Evolutionary conservation across 805 yeast species (phyloP).

Genomic region (Priceomyces melissophilus): DNA sequence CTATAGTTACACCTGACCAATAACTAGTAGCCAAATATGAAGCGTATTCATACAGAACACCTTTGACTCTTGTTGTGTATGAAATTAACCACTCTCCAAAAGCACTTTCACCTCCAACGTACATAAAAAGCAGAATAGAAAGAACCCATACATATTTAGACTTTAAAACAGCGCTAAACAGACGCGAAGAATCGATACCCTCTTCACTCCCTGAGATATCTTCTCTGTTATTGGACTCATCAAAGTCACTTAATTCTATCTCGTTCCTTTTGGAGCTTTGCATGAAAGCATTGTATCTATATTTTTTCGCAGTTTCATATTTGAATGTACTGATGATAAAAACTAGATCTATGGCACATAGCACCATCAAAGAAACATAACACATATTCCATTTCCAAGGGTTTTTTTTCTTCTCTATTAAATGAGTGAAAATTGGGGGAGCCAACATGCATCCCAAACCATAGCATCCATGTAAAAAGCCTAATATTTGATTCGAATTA

Average conservation of each 20-base stretch:
- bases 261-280: slow-evolving; percentile 11
- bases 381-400: slow-evolving; percentile 50
- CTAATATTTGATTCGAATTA: slow-evolving; percentile 49
- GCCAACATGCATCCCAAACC: slow-evolving; percentile 54
- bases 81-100: slow-evolving; percentile 54
- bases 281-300: slow-evolving; percentile 22
- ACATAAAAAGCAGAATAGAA: slow-evolving; percentile 41
- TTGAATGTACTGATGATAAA: slow-evolving; percentile 27
- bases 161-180: slow-evolving; percentile 30
- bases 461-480: slow-evolving; percentile 50
- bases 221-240: slow-evolving; percentile 7
- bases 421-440: slow-evolving; percentile 42
- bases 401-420: slow-evolving; percentile 32
- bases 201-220: slow-evolving; percentile 5
- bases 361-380: slow-evolving; percentile 33
- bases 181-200: slow-evolving; percentile 8
- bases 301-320: slow-evolving; percentile 46
- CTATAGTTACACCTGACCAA: slow-evolving; percentile 51
- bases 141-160: slow-evolving; percentile 39
- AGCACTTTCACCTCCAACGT: slow-evolving; percentile 52
- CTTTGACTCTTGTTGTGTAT: slow-evolving; percentile 40
- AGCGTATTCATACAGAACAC: slow-evolving; percentile 31
- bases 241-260: slow-evolving; percentile 11
- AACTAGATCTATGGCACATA: slow-evolving; percentile 22
- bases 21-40: slow-evolving; percentile 49